Percentiles rank a stretch among this genome's conserved stretches.
Evolutionary conservation across 1,139 yeast species (phyloP).

Genomic region (Torulaspora globosa): DNA sequence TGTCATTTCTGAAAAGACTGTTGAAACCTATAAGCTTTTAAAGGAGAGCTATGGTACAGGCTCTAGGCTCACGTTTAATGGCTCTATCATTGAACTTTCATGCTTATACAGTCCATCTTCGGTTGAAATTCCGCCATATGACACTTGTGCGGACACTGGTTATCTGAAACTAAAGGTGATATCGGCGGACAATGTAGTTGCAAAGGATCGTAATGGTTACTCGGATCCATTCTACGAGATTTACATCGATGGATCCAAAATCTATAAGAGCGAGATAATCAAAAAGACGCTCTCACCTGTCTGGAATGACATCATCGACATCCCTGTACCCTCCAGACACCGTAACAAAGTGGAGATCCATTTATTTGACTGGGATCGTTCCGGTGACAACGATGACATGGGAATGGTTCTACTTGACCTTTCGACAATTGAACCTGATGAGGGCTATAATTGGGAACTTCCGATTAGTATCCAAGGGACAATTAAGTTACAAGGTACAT

Average conservation of each 20-base stretch:
- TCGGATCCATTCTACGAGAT: slow-evolving; percentile 65
- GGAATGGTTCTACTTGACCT: slow-evolving; percentile 53
- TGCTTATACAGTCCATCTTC: slow-evolving; percentile 60
- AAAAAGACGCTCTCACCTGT: slow-evolving; percentile 65
- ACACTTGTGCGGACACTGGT: slow-evolving; percentile 67
- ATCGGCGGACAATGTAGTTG: slow-evolving; percentile 48
- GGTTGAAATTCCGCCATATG: slow-evolving; percentile 51
- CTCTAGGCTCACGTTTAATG: slow-evolving; percentile 44
- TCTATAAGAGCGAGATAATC: slow-evolving; percentile 55
- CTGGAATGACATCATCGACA: slow-evolving; percentile 60
- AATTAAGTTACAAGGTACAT: slow-evolving; percentile 49
- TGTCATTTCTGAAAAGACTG: slow-evolving; percentile 47
- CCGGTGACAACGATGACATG: slow-evolving; percentile 60
- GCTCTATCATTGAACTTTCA: slow-evolving; percentile 45
- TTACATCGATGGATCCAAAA: slow-evolving; percentile 50
- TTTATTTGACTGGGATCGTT: slow-evolving; percentile 72
- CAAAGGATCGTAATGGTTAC: slow-evolving; percentile 69
- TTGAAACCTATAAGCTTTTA: slow-evolving; percentile 52
- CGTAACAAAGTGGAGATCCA: slow-evolving; percentile 48
- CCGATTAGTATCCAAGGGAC: slow-evolving; percentile 60
- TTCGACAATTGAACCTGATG: slow-evolving; percentile 45
- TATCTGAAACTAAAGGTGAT: slow-evolving; percentile 51
- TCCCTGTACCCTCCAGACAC: slow-evolving; percentile 60
- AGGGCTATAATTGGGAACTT: slow-evolving; percentile 46
- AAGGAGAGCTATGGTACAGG: slow-evolving; percentile 48